phyloP scores from a whole-genome alignment of 2,329 filamentous ascomycete species.

The Nothomitra cinnamomea region DNA sequence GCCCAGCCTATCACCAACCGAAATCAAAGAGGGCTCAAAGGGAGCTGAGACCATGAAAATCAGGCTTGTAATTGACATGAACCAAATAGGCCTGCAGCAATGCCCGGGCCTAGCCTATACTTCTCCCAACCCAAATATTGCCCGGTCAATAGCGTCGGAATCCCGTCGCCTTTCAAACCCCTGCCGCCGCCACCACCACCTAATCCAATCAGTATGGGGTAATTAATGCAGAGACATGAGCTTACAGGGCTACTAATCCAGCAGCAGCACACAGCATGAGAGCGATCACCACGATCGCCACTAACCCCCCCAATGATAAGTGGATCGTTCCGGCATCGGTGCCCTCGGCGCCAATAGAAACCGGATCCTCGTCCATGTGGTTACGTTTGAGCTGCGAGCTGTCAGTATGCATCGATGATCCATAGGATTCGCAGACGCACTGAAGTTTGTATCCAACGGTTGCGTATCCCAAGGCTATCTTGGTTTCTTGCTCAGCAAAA shows the following conservation, averaged over 20 bases:
- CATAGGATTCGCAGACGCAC: background rate
- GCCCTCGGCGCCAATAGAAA: background rate
- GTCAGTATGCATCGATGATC: background rate
- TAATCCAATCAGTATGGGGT: background rate
- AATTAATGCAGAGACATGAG: background rate
- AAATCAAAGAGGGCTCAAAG: background rate
- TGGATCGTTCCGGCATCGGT: background rate
- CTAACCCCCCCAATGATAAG: background rate
- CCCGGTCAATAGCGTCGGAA: background rate
- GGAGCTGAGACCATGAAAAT: background rate
- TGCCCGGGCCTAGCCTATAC: background rate
- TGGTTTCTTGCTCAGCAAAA: background rate
- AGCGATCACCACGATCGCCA: background rate
- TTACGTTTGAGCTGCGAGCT: background rate
- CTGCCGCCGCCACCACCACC: background rate
- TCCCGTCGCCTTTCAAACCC: background rate
- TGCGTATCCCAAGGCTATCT: background rate
- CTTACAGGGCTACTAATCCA: background rate
- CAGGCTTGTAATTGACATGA: background rate
- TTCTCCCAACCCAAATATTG: background rate
- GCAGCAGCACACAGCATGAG: background rate
- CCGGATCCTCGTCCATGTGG: background rate
- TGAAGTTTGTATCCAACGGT: background rate
- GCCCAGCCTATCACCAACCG: background rate
- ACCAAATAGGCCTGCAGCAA: background rate